Conservation (phyloP, 768 basidiomycete species). For the Rhizopogon rudus region DNA sequence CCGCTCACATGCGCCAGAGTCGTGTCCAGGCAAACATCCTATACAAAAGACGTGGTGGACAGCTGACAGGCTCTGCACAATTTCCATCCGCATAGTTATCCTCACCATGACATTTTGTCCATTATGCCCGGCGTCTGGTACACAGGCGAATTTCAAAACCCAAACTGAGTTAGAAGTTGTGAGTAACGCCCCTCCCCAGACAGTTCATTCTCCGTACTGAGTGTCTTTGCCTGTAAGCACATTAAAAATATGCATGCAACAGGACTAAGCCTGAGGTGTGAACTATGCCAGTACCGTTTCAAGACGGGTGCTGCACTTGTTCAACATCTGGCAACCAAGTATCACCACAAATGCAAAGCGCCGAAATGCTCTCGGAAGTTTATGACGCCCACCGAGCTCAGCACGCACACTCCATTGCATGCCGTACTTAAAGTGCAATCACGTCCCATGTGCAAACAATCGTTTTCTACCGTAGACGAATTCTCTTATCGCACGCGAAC, state of each 20-base stretch:
- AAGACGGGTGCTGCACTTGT: background rate
- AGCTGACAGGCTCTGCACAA: background rate
- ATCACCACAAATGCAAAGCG: background rate
- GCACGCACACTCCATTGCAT: background rate
- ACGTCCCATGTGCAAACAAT: background rate
- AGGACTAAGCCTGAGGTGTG: background rate
- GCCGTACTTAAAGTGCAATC: background rate
- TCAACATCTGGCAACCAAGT: conserved; percentile 3
- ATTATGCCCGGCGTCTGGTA: background rate
- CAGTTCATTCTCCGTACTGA: background rate
- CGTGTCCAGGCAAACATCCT: background rate
- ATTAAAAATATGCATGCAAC: background rate
- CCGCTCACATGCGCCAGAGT: background rate
- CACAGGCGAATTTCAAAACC: background rate
- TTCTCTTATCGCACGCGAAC: background rate
- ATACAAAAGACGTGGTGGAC: background rate
- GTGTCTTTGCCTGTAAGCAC: background rate
- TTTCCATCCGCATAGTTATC: background rate
- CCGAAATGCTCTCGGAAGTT: background rate
- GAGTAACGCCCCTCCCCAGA: background rate
- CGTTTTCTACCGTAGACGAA: background rate
- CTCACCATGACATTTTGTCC: background rate
- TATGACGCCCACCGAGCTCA: background rate
- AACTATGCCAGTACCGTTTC: background rate
- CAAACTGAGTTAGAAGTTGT: background rate